Percentiles rank a stretch among this genome's conserved stretches.
Evolutionary conservation across 805 yeast genomes (phyloP).

Genomic region (Maudiozyma serrabonitensis): DNA sequence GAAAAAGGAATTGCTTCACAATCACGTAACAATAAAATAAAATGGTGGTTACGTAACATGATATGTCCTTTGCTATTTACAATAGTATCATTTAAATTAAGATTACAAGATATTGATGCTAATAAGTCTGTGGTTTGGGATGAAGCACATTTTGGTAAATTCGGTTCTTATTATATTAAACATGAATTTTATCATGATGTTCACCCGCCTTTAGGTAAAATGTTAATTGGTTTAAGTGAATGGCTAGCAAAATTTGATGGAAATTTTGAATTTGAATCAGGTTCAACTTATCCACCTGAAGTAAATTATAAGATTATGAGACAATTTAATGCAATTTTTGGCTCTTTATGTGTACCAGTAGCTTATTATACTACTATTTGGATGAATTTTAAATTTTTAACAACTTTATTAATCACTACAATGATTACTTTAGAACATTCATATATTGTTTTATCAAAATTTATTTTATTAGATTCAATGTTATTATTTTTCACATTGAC

Average conservation of each 20-base stretch:
- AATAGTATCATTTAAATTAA: conserved; percentile 53
- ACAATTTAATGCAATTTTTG: conserved; percentile 74
- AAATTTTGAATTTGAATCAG: conserved; percentile 80
- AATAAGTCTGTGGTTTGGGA: conserved; percentile 87
- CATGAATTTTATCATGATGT: conserved; percentile 93
- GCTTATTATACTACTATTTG: conserved; percentile 75
- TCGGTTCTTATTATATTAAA: conserved; percentile 81
- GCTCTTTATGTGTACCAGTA: conserved; percentile 76
- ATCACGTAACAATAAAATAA: neutral
- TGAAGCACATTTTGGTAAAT: conserved; percentile 96
- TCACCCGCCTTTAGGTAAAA: conserved; percentile 94
- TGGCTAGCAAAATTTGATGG: conserved; percentile 83
- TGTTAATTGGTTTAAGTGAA: conserved; percentile 83
- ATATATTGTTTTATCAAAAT: conserved; percentile 76
- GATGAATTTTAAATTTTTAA: conserved; percentile 58
- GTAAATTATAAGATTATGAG: conserved; percentile 82
- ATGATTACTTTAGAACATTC: conserved; percentile 79
- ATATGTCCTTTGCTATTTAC: conserved; percentile 37
- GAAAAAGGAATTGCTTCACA: neutral
- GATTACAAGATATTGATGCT: conserved; percentile 66
- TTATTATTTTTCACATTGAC: conserved; percentile 78
- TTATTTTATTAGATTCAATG: conserved; percentile 87
- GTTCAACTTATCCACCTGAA: conserved; percentile 62
- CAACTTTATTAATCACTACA: conserved; percentile 69
- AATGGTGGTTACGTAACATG: neutral